Conservation (phyloP, 768 basidiomycete species). For the Pulveroboletus sp. region DNA sequence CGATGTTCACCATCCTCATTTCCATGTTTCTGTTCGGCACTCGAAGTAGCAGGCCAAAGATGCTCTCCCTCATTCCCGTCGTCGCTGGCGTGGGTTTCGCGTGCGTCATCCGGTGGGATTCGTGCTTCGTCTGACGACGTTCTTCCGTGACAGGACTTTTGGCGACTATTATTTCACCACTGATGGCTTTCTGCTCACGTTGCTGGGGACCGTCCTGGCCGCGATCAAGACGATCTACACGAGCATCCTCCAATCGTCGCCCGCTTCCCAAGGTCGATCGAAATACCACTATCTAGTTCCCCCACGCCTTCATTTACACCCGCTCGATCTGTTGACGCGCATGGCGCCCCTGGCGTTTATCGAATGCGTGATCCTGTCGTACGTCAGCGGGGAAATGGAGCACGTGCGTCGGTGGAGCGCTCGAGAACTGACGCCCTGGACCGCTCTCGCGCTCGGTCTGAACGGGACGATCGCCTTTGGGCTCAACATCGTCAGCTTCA, state of each 20-base stretch:
- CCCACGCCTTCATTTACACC: slow-evolving; percentile 49
- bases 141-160: slow-evolving; percentile 58
- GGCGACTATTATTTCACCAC: slow-evolving; percentile 93
- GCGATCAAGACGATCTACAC: slow-evolving; percentile 93
- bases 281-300: slow-evolving; percentile 25
- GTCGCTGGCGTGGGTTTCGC: slow-evolving; percentile 89
- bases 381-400: slow-evolving; percentile 75
- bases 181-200: slow-evolving; percentile 80
- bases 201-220: slow-evolving; percentile 87
- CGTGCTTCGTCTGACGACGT: neutral
- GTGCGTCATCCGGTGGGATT: slow-evolving; percentile 34
- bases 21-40: slow-evolving; percentile 65
- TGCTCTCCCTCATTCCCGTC: slow-evolving; percentile 78
- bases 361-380: slow-evolving; percentile 76
- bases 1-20: slow-evolving; percentile 85
- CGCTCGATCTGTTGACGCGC: slow-evolving; percentile 82
- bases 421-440: slow-evolving; percentile 36
- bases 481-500: slow-evolving; percentile 91
- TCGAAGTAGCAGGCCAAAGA: slow-evolving; percentile 54
- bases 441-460: slow-evolving; percentile 52
- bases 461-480: slow-evolving; percentile 91
- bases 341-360: slow-evolving; percentile 92
- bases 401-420: slow-evolving; percentile 48
- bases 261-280: slow-evolving; percentile 15
- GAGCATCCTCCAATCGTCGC: slow-evolving; percentile 62